Conservation (phyloP, 2,329 filamentous ascomycete species). For the Colletotrichum trifolii region DNA sequence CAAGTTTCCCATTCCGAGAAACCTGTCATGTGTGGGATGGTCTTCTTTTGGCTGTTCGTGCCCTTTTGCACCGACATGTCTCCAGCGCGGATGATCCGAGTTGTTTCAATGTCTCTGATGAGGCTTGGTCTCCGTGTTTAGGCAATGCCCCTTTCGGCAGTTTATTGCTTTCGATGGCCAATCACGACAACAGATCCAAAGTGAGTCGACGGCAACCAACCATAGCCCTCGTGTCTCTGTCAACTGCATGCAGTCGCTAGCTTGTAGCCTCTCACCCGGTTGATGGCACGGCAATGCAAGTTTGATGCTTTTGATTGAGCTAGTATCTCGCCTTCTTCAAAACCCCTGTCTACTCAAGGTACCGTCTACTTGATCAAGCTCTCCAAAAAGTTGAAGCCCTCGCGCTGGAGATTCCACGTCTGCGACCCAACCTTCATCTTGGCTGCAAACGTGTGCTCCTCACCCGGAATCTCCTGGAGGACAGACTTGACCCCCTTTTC, state of each 20-base stretch:
- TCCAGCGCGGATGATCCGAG: no score
- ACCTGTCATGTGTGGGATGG: no score
- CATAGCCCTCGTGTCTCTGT: no score
- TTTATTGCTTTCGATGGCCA: not conserved
- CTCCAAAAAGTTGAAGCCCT: constrained; percentile 56
- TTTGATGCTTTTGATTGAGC: not conserved
- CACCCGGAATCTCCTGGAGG: constrained; percentile 50
- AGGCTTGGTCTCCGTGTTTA: no score
- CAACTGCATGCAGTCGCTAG: not conserved
- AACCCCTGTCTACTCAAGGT: not conserved
- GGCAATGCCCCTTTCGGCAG: no score
- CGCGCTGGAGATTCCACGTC: constrained; percentile 48
- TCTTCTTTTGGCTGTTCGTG: no score
- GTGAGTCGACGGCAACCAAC: no score
- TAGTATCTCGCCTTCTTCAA: not conserved
- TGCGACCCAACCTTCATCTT: constrained; percentile 52
- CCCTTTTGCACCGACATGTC: no score
- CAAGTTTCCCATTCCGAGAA: constrained; percentile 1
- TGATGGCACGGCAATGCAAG: not conserved
- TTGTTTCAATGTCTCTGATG: no score
- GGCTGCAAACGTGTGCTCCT: constrained; percentile 56
- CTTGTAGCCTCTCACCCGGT: not conserved
- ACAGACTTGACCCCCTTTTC: constrained; percentile 47
- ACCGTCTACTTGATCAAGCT: constrained; percentile 28
- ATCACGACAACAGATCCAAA: not conserved